These are phyloP conservation scores for Teunomyces cretensis DNA, from an alignment of 805 yeast species.

Conservation along the genomic window DNA sequence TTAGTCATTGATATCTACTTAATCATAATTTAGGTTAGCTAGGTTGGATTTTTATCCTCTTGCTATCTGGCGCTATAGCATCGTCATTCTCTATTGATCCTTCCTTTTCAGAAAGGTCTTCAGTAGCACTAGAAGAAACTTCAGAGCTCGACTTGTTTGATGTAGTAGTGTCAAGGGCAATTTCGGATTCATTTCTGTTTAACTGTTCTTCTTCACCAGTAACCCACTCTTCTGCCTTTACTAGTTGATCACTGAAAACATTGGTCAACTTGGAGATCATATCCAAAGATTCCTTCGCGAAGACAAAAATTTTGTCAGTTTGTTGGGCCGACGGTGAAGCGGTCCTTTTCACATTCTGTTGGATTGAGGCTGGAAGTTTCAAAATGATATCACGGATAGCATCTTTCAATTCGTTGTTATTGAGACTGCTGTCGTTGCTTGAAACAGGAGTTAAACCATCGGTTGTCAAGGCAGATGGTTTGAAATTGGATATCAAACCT, in stretches of 20 bases:
- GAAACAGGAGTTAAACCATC: conserved; percentile 12
- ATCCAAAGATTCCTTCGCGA: conserved; percentile 87
- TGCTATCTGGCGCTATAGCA: conserved; percentile 2
- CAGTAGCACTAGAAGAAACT: conserved; percentile 1
- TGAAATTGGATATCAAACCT: conserved; percentile 79
- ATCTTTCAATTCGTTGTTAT: conserved; percentile 43
- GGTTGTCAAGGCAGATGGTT: conserved; percentile 33
- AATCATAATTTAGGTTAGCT: conserved; percentile 1
- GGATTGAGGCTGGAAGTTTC: conserved; percentile 67
- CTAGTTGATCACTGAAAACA: conserved; percentile 82
- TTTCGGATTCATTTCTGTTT: background rate
- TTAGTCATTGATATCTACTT: conserved; percentile 1
- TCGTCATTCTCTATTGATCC: background rate
- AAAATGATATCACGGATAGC: conserved; percentile 79
- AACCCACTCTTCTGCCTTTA: conserved; percentile 85
- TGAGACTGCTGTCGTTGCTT: conserved; percentile 6
- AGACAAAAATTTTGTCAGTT: conserved; percentile 64
- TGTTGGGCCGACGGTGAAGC: conserved; percentile 13
- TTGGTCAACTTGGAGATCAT: conserved; percentile 81
- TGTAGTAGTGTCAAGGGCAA: background rate
- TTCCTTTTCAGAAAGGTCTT: conserved; percentile 2
- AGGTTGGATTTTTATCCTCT: conserved; percentile 6
- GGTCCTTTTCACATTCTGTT: conserved; percentile 37
- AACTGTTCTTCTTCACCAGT: conserved; percentile 32
- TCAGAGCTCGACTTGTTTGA: background rate